A percentile compares a stretch with the other conserved stretches of the same genome.
These are phyloP conservation scores for Phytopythium ostracodes DNA, from an alignment of 352 stramenopile species.

Conservation along the genomic window DNA sequence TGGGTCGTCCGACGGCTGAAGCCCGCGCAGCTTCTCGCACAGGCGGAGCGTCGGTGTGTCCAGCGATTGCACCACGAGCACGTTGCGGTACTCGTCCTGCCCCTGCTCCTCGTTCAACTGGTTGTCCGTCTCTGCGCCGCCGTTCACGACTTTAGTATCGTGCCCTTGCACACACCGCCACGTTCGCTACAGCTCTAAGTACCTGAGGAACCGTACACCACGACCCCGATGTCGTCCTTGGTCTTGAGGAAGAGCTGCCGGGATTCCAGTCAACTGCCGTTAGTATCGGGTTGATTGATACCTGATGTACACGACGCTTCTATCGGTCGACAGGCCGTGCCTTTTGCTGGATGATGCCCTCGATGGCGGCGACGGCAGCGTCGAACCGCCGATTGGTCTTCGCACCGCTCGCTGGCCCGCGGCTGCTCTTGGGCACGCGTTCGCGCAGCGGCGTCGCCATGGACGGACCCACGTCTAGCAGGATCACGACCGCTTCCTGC, in stretches of 20 bases:
- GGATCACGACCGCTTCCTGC: constrained; percentile 63
- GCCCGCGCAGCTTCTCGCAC: constrained; percentile 43
- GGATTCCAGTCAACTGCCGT: background rate
- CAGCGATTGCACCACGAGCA: constrained; percentile 54
- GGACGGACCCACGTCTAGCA: constrained; percentile 62
- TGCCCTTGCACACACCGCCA: too few relatives aligned
- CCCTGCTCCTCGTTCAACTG: constrained; percentile 73
- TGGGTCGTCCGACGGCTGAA: constrained; percentile 20
- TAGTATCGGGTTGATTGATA: background rate
- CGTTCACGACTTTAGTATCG: background rate
- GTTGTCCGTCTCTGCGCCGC: constrained; percentile 59
- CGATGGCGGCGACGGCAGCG: constrained; percentile 47
- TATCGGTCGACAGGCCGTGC: constrained; percentile 8
- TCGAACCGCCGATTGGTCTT: constrained; percentile 49
- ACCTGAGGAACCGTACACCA: constrained; percentile 68
- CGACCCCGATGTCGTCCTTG: constrained; percentile 76
- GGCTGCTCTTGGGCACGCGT: constrained; percentile 11
- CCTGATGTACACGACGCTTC: background rate
- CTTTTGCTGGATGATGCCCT: constrained; percentile 72
- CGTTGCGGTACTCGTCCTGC: constrained; percentile 52
- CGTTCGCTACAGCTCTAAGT: background rate
- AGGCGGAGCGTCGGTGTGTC: constrained; percentile 60
- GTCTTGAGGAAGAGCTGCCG: constrained; percentile 69
- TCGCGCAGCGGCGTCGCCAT: constrained; percentile 58
- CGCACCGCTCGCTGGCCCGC: constrained; percentile 12